These are phyloP conservation scores for Leucosporidium yakuticum DNA, from an alignment of 768 basidiomycete species.

Conservation along the genomic window DNA sequence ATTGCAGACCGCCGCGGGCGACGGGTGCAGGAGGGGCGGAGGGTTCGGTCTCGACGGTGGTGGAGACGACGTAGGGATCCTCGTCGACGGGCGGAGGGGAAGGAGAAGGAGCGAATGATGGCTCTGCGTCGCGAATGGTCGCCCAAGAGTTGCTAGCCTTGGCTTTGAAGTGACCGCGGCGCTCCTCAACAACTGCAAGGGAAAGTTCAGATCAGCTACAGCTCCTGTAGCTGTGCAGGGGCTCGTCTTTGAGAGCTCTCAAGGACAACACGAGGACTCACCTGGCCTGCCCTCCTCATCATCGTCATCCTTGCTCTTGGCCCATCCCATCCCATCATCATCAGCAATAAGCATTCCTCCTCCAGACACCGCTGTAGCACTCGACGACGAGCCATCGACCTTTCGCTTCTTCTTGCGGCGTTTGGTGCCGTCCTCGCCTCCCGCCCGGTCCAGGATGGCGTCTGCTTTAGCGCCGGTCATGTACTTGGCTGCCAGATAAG, in stretches of 20 bases:
- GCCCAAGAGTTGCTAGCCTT: constrained; percentile 21
- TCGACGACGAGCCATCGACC: constrained; percentile 42
- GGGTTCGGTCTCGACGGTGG: constrained; percentile 24
- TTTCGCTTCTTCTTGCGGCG: constrained; percentile 70
- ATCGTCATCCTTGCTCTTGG: constrained; percentile 28
- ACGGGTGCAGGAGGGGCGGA: constrained; percentile 7
- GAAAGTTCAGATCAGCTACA: not conserved
- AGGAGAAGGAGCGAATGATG: constrained; percentile 1
- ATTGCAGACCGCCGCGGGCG: constrained; percentile 64
- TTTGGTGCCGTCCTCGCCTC: constrained; percentile 42
- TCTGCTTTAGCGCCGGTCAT: constrained; percentile 97
- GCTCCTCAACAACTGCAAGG: constrained; percentile 29
- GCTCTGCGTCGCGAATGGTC: constrained; percentile 24
- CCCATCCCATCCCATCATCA: constrained; percentile 42
- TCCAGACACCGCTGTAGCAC: constrained; percentile 33
- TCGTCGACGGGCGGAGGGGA: constrained; percentile 31
- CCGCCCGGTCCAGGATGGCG: constrained; percentile 70
- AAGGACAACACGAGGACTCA: constrained; percentile 25
- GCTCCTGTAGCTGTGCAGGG: not conserved
- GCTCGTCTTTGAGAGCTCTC: not conserved
- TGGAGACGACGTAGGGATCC: constrained; percentile 28
- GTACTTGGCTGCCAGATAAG: constrained; percentile 84
- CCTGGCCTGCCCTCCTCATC: constrained; percentile 44
- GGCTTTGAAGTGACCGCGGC: constrained; percentile 29
- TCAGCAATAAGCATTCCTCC: constrained; percentile 40